These are phyloP conservation scores for Hypoxylon sp. DNA, from an alignment of 2,329 filamentous ascomycete species.

Conservation along the genomic window DNA sequence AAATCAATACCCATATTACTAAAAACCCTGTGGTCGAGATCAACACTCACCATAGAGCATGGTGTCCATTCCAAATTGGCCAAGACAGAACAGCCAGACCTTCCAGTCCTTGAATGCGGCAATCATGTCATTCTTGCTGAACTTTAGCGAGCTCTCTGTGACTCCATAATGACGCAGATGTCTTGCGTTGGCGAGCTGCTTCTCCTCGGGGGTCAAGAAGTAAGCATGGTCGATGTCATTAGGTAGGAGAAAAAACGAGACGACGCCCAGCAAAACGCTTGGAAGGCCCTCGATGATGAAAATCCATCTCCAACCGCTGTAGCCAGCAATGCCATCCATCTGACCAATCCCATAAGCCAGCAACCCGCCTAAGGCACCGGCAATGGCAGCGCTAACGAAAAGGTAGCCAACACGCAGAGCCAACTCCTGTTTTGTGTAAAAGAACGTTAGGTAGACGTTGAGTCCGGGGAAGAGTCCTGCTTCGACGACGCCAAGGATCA, in stretches of 20 bases:
- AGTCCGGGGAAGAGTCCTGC: conserved; percentile 52
- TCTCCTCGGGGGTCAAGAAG: conserved; percentile 72
- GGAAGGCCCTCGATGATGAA: conserved; percentile 70
- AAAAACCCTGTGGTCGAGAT: not conserved
- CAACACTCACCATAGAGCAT: conserved; percentile 74
- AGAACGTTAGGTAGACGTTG: conserved; percentile 72
- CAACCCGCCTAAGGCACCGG: conserved; percentile 80
- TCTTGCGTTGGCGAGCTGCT: conserved; percentile 63
- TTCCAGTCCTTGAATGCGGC: conserved; percentile 82
- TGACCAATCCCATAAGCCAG: conserved; percentile 81
- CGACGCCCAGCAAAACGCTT: conserved; percentile 68
- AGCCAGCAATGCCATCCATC: conserved; percentile 76
- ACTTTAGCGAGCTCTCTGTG: conserved; percentile 63
- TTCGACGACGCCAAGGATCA: conserved; percentile 75
- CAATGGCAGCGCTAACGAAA: conserved; percentile 78
- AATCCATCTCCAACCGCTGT: conserved; percentile 80
- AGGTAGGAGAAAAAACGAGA: conserved; percentile 71
- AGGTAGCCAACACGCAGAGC: conserved; percentile 81
- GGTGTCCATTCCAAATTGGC: conserved; percentile 80
- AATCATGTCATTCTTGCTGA: conserved; percentile 73
- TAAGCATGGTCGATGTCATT: conserved; percentile 73
- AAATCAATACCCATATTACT: conserved; percentile 15
- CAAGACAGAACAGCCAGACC: conserved; percentile 77
- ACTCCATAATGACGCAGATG: conserved; percentile 62
- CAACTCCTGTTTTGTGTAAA: conserved; percentile 81